Percentiles rank a stretch among this genome's conserved stretches.
phyloP scores from a whole-genome alignment of 306 rosid genomes.

The Calophaca sinica region DNA sequence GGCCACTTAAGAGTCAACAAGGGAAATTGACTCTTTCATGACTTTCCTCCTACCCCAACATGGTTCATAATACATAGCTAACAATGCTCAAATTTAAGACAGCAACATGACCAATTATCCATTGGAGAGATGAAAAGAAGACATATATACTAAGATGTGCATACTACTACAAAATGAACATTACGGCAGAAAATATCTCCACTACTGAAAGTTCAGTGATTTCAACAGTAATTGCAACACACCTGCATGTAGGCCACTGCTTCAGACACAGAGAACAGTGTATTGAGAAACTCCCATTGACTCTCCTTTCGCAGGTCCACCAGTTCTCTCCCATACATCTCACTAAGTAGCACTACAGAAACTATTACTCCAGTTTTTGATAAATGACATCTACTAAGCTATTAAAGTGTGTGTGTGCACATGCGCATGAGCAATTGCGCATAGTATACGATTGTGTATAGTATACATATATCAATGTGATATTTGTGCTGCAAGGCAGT shows the following conservation, averaged over 20 bases:
- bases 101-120: slow-evolving; percentile 21
- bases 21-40: slow-evolving; percentile 36
- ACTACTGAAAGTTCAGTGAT: slow-evolving; percentile 29
- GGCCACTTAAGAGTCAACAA: slow-evolving; percentile 29
- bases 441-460: too few relatives aligned
- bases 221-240: slow-evolving; percentile 40
- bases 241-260: slow-evolving; percentile 99
- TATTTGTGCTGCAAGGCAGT: slow-evolving; percentile 17
- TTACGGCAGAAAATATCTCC: slow-evolving; percentile 19
- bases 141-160: slow-evolving; percentile 30
- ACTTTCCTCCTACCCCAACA: slow-evolving; percentile 22
- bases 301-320: slow-evolving; percentile 92
- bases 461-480: not conserved
- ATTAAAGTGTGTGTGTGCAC: slow-evolving; percentile 34
- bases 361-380: slow-evolving; percentile 48
- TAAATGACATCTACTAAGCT: slow-evolving; percentile 46
- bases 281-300: slow-evolving; percentile 95
- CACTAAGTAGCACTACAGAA: slow-evolving; percentile 66
- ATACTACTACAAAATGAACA: slow-evolving; percentile 32
- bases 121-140: slow-evolving; percentile 24
- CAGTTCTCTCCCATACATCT: slow-evolving; percentile 95
- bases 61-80: slow-evolving; percentile 22
- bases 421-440: not conserved
- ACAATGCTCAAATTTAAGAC: slow-evolving; percentile 36
- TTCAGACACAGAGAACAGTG: slow-evolving; percentile 94